Evolutionary conservation across 192 early-diverging fungal genomes (phyloP), one percentile per base, ranked within the genome.

Genomic region (Phlyctochytrium arcticum): DNA sequence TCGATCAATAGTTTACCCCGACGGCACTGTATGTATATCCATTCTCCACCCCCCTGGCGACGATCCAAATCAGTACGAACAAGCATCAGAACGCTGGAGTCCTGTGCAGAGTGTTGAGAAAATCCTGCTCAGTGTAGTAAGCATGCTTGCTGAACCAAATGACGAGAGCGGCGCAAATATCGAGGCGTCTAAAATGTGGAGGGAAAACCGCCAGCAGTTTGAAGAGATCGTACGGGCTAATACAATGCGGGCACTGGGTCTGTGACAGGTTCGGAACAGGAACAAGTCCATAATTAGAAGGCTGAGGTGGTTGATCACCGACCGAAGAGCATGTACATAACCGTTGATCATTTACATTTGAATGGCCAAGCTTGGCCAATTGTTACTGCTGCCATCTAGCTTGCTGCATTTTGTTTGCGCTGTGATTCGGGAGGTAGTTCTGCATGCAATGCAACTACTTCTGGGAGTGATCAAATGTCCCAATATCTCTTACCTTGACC

Each of bases 101-200:
- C 96, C 96, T 24, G 96, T 99, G 32, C 96, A 99, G 75, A 92
- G 89, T 73, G 93, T 99, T 3, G 96, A 99, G 65, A 99, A 99
- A 80, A 98, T 99, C 54, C 68, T 99, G 57, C 69, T 99, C 42
- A 90, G 88, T 2, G 96, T 99, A 1, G 84, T 98, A 6, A 91
- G 88, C 73, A 59, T 54, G 49, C 48, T 68, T 15, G 44, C 69
- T 70, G 96, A 99, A 74, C 96, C 96, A 10, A 99, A 99, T 65
- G 94, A 95, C 71, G 96, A 99, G 69, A 94, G 91, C 80, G 90
- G 91, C 23, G 96, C 96, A n/a, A 95, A 95, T 58, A 90, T 99
- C 49, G 96, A 99, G 78, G 95, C 95, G 36, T 91, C 92, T 73
- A 97, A 97, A 82, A 89, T 99, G 83, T 97, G 91, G 90, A 76